Percentiles rank a stretch among this genome's conserved stretches.
Conservation (phyloP, 2,329 filamentous ascomycete genomes). For the Exophiala alcalophila region DNA sequence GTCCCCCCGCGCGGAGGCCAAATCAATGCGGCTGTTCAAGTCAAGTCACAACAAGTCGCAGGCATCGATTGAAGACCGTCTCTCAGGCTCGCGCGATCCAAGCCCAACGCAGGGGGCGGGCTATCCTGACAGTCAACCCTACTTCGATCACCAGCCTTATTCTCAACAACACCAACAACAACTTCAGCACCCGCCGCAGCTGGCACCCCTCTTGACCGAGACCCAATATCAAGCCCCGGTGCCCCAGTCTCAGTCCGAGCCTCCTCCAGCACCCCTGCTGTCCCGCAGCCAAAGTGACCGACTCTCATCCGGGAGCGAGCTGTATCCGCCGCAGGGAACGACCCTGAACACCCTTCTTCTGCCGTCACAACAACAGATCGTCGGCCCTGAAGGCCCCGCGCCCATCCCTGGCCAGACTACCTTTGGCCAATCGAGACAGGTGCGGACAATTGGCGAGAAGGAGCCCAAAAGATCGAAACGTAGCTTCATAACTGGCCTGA, state of each 20-base stretch:
- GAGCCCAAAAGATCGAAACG: slow-evolving; percentile 27
- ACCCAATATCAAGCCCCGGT: slow-evolving; percentile 17
- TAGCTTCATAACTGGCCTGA: slow-evolving; percentile 26
- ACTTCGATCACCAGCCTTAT: slow-evolving; percentile 13
- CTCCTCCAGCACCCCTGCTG: slow-evolving; percentile 19
- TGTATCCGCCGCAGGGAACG: slow-evolving; percentile 25
- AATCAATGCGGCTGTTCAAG: slow-evolving; percentile 31
- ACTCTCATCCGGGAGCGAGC: slow-evolving; percentile 15
- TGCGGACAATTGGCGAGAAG: slow-evolving; percentile 23
- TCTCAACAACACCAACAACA: slow-evolving; percentile 2
- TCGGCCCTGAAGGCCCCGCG: slow-evolving; percentile 18
- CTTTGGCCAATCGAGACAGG: slow-evolving; percentile 27
- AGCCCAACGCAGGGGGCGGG: slow-evolving; percentile 1
- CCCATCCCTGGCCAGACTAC: slow-evolving; percentile 26
- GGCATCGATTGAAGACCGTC: slow-evolving; percentile 29
- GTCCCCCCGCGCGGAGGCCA: slow-evolving; percentile 9
- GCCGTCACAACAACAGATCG: slow-evolving; percentile 21
- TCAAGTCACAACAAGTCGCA: slow-evolving; percentile 32
- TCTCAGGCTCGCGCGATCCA: slow-evolving; percentile 16
- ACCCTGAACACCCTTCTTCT: slow-evolving; percentile 25
- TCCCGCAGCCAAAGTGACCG: slow-evolving; percentile 24
- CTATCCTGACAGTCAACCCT: no score
- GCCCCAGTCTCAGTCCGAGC: slow-evolving; percentile 19
- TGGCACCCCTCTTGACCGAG: slow-evolving; percentile 10
- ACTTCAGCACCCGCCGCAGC: slow-evolving; percentile 2